Percentiles rank a stretch among this genome's conserved stretches.
These are phyloP conservation scores for Solanum commersonii DNA, from an alignment of 257 asterid genomes.

Conservation along the genomic window DNA sequence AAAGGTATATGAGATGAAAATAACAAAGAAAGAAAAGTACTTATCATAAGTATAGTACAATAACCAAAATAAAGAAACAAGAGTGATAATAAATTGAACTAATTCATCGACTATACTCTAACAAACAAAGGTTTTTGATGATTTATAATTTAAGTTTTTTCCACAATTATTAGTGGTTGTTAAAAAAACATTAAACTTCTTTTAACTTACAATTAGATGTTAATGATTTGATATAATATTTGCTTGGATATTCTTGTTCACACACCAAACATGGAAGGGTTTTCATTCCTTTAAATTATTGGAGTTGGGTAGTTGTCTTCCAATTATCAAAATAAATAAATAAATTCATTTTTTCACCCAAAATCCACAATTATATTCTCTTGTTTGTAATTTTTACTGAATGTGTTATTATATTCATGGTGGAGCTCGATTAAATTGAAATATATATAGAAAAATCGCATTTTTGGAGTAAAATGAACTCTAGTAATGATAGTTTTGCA, in stretches of 20 bases:
- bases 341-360: not conserved
- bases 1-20: too few relatives aligned
- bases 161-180: slow-evolving; percentile 4
- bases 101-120: not conserved
- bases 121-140: not conserved
- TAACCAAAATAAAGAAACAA: too few relatives aligned
- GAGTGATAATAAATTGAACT: not conserved
- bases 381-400: too few relatives aligned
- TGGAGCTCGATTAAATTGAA: accelerated
- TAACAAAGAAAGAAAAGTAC: not conserved
- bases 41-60: not conserved
- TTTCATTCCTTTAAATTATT: not conserved
- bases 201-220: not conserved
- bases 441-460: accelerated
- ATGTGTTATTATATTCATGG: not conserved
- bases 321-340: not conserved
- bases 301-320: not conserved
- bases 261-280: slow-evolving; percentile 17
- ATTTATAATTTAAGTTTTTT: not conserved
- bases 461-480: accelerated
- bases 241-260: slow-evolving; percentile 28
- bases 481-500: accelerated
- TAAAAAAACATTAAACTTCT: not conserved
- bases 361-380: not conserved
- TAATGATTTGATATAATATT: slow-evolving; percentile 1